A percentile compares a stretch with the other conserved stretches of the same genome.
phyloP scores from a whole-genome alignment of 2,329 filamentous ascomycete species.

The Neoarthrinium moseri region DNA sequence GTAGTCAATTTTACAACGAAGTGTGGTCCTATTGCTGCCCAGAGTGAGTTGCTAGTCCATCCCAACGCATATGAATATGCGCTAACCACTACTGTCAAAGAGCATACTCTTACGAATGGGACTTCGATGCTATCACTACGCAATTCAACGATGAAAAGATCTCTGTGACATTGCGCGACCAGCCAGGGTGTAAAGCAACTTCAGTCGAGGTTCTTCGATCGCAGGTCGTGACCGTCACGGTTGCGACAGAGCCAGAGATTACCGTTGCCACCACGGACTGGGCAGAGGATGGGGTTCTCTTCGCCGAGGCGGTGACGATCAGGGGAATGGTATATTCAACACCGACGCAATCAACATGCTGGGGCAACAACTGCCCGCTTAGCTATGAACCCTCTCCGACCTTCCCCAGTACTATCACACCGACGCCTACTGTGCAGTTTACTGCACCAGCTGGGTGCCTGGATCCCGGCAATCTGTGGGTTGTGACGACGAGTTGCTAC shows the following conservation, averaged over 20 bases:
- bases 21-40: constrained; percentile 1
- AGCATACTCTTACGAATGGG: neutral
- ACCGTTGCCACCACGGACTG: neutral
- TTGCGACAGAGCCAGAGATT: neutral
- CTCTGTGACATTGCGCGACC: neutral
- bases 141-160: neutral
- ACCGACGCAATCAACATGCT: constrained; percentile 1
- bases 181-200: neutral
- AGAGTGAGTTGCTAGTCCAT: neutral
- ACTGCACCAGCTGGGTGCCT: constrained; percentile 13
- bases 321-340: neutral
- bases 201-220: neutral
- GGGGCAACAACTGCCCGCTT: constrained; percentile 4
- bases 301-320: constrained; percentile 1
- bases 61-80: neutral
- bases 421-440: constrained; percentile 14
- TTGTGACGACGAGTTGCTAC: constrained; percentile 16
- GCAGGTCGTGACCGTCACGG: neutral
- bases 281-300: neutral
- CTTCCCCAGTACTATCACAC: constrained; percentile 9
- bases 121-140: neutral
- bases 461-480: constrained; percentile 14
- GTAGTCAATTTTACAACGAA: neutral
- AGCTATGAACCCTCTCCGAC: neutral
- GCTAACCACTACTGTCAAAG: neutral